Base-by-base conservation (phyloP, 768 basidiomycete genomes). In the Pleurotus djamor region DNA sequence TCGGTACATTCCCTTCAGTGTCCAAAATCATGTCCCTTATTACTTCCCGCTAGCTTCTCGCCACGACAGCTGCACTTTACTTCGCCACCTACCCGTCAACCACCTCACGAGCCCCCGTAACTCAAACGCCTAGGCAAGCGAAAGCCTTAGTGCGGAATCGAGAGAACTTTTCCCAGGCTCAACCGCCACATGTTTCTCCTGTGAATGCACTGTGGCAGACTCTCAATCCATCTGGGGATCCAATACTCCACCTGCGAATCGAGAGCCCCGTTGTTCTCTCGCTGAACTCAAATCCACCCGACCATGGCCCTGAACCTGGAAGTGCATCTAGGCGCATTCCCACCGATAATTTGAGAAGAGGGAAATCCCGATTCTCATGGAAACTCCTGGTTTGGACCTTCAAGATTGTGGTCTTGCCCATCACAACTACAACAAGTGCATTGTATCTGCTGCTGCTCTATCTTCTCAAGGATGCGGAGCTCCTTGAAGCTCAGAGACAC, bases 381-480 rank as follows among this genome's bases (percentile, higher is more conserved):
- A 82, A 83, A 56, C 78, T 86, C 10, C 63, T 90, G 6, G 70
- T 85, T n/a, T 92, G 92, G 87, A 71, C 92, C 28, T 63, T 89
- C 65, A 92, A 91, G 72, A 89, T 96, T 61, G 85, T 98, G 70
- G 76, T 93, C 2, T 71, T 95, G 0, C 96, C 96, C 0, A 96
- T 97, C 68, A 82, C 85, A 6, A 79, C 79, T 4, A 96, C 96
- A 0, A 91, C 89, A 5, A 74, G 81, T 28, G 71, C 82, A 3
- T 78, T 98, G 8, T 98, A 91, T 69, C 79, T 83, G 6, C 73
- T 98, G 9, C 77, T 96, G 6, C 78, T 93, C 8, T 95, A 95
- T 68, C 79, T 99, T 2, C 76, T 98, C 61, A 96, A 96, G 75
- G 89, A 96, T 63, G 86, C 93, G 0, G 95, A 99, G 60, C 83